Percentiles rank a stretch among this genome's conserved stretches.
Conservation (phyloP, 176 grass and related monocot species). For the Avena atlantica region DNA sequence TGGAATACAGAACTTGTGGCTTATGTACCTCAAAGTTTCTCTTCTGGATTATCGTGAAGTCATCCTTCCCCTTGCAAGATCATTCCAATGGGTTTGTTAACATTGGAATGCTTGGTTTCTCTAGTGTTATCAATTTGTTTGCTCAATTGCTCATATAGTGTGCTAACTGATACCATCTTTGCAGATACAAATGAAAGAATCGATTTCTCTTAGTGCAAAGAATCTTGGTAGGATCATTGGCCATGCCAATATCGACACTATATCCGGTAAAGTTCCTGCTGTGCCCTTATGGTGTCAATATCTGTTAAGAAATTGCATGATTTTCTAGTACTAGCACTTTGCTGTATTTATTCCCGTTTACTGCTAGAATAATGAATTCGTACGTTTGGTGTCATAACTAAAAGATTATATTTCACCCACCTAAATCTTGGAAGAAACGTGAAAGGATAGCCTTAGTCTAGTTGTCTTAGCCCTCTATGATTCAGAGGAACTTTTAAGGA, state of each 20-base stretch:
- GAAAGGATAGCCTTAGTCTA: too few species aligned
- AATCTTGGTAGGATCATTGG: background rate
- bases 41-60: conserved; percentile 26
- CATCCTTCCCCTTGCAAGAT: conserved; percentile 33
- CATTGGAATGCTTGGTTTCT: background rate
- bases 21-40: background rate
- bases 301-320: too few species aligned
- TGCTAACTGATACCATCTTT: conserved; percentile 13
- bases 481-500: too few species aligned
- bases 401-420: too few species aligned
- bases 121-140: conserved; percentile 8
- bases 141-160: background rate
- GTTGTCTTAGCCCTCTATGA: too few species aligned
- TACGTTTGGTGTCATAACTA: too few species aligned
- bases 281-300: background rate
- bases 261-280: conserved; percentile 25
- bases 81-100: conserved; percentile 36
- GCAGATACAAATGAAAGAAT: conserved; percentile 8
- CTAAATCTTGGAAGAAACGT: too few species aligned
- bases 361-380: too few species aligned
- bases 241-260: background rate
- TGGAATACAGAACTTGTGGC: background rate
- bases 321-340: too few species aligned
- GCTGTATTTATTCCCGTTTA: too few species aligned
- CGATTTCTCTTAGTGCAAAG: background rate